Base-by-base conservation (phyloP, 257 asterid species). In the Solanum sparsipilum region DNA sequence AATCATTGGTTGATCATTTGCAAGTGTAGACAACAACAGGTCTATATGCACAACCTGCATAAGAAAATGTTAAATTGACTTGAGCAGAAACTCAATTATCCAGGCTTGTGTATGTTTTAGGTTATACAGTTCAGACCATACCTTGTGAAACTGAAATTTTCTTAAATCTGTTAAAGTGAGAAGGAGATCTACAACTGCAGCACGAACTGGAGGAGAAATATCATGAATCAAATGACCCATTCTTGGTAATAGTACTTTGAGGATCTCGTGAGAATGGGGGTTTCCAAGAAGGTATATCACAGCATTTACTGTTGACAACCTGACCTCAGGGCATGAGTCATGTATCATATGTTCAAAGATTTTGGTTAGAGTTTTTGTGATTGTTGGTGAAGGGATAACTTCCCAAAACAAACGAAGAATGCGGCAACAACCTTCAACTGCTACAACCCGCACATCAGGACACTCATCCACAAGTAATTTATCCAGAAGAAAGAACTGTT, bases 351-450 rank as follows among this genome's bases (percentile, higher is more conserved):
- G 75, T 86, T 94, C 98, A 88, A 95, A 93, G 32, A 94, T 91
- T 88, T 83, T 96, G 84, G 96, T 93, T 68, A 97, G 93, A 72
- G 91, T 89, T 93, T 96, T 97, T 48, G 95, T 95, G 86, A 97
- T 97, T 81, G 92, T 90, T 71, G 95, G 88, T 88, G 99, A 93
- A 68, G 99, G 98, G 89, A 97, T 94, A 90, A 97, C 90, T 93
- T 97, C 99, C 99, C 99, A 97, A 58, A 95, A 97, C 93, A 91
- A 86, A 93, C 91, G 93, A 82, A 97, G 99, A 87, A 91, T 91
- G 12, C 99, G 98, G 87, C 98, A 96, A 92, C 95, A 91, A 90
- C 99, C 99, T 94, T 97, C 99, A 89, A 97, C 99, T 34, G 99
- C 99, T 71, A 96, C 96, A 90, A 92, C 94, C 90, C 99, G 92